phyloP scores from a whole-genome alignment of 73 alveolate species.

The Tetrahymena borealis region DNA sequence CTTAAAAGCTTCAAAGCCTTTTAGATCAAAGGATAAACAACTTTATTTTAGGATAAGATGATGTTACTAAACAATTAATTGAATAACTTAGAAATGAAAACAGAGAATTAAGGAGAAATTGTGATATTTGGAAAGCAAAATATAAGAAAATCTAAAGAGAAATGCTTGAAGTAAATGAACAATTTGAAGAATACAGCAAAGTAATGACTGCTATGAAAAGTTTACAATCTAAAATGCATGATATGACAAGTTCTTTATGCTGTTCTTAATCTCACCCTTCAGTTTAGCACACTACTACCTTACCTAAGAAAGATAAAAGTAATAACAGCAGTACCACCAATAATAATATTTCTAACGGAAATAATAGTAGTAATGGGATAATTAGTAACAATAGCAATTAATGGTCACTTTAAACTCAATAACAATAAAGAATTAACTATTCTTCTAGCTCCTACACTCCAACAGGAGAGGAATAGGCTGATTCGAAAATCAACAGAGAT shows the following conservation, averaged over 20 bases:
- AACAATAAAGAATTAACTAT: not conserved
- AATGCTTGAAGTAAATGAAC: not conserved
- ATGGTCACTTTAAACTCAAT: not conserved
- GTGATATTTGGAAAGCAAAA: not conserved
- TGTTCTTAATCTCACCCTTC: not conserved
- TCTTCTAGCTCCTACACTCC: too few species aligned
- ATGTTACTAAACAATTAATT: not conserved
- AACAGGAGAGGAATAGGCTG: not conserved
- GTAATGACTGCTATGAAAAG: not conserved
- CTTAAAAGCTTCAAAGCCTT: not conserved
- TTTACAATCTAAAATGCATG: not conserved
- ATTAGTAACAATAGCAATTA: not conserved
- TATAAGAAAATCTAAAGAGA: not conserved
- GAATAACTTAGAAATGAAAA: not conserved
- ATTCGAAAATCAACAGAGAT: not conserved
- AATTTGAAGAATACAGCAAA: not conserved
- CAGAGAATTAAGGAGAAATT: not conserved
- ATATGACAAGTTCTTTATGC: not conserved
- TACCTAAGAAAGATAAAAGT: not conserved
- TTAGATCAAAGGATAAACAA: not conserved
- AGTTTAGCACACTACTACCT: not conserved
- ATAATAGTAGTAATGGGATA: not conserved
- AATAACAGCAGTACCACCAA: not conserved
- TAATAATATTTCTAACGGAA: not conserved
- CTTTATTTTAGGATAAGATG: not conserved